These are phyloP conservation scores for Zostera marina DNA, from an alignment of 116 monocot species.

Conservation along the genomic window DNA sequence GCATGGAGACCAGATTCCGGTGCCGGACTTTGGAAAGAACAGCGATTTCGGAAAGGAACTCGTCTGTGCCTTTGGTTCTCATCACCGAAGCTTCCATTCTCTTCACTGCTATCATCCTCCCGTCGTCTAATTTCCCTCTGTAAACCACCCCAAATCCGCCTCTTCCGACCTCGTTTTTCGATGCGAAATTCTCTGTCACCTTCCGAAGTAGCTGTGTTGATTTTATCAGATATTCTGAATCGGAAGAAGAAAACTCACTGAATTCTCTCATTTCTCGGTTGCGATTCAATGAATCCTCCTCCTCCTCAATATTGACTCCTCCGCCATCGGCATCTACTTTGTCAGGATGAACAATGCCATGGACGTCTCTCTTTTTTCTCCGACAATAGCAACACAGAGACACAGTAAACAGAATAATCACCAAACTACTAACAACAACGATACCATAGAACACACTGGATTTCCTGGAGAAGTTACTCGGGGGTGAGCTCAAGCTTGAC, in stretches of 20 bases:
- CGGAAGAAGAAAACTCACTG: conserved; percentile 18
- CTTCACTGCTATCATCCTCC: conserved; percentile 74
- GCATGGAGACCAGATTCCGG: conserved; percentile 64
- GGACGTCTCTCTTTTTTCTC: conserved; percentile 9
- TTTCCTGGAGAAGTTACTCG: not conserved
- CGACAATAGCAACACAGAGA: conserved; percentile 14
- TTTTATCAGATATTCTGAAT: conserved; percentile 33
- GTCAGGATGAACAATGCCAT: conserved; percentile 41
- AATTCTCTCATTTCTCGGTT: conserved; percentile 10
- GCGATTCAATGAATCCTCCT: conserved; percentile 11
- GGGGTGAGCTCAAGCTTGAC: not conserved
- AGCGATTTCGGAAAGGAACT: conserved; percentile 71
- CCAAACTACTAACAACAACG: conserved; percentile 12
- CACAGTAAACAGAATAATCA: conserved; percentile 7
- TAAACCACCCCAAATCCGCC: conserved; percentile 88
- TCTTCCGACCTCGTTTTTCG: conserved; percentile 61
- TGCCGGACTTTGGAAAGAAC: conserved; percentile 75
- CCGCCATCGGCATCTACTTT: conserved; percentile 22
- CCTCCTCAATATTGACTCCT: conserved; percentile 24
- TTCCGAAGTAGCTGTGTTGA: conserved; percentile 49
- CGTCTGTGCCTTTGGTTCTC: conserved; percentile 46
- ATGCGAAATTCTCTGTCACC: conserved; percentile 46
- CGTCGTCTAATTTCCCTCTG: conserved; percentile 66
- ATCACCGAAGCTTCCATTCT: conserved; percentile 56
- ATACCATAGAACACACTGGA: conserved; percentile 1